Evolutionary conservation across 148 eudicot species (phyloP).

Genomic region (Pouteria glomerata): DNA sequence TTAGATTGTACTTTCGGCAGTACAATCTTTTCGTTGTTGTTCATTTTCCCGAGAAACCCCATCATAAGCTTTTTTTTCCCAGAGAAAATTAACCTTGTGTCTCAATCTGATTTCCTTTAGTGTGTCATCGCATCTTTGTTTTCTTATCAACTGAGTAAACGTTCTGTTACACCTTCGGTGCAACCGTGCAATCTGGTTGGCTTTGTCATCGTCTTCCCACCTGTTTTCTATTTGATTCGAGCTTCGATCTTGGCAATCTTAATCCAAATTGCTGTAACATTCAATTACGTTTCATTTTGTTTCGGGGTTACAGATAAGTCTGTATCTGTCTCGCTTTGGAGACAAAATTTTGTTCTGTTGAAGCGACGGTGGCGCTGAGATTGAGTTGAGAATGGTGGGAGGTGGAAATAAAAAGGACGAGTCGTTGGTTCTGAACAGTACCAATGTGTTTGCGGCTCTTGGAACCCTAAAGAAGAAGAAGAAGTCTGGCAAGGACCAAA

Average conservation of each 20-base stretch:
- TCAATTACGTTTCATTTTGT: background rate
- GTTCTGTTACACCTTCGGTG: too few species aligned
- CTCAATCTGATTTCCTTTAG: background rate
- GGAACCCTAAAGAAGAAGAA: conserved; percentile 81
- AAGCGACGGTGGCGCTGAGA: background rate
- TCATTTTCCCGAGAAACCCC: background rate
- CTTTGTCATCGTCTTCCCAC: too few species aligned
- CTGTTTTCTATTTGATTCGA: background rate
- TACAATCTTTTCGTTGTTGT: background rate
- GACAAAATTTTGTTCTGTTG: background rate
- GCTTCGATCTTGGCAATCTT: background rate
- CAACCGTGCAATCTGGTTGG: background rate
- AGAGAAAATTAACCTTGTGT: background rate
- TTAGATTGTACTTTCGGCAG: background rate
- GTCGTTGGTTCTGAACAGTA: conserved; percentile 53
- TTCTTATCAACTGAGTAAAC: background rate
- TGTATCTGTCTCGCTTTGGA: background rate
- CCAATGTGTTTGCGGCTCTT: conserved; percentile 82
- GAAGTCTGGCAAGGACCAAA: conserved; percentile 56
- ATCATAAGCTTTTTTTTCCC: background rate
- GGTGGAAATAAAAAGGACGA: conserved; percentile 59
- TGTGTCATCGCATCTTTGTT: background rate
- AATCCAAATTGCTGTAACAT: background rate
- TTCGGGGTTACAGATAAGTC: background rate
- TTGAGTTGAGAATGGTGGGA: conserved; percentile 45